Percentiles rank a stretch among this genome's conserved stretches.
phyloP scores from a whole-genome alignment of 164 flowering plant species.

The Brasenia schreberi region DNA sequence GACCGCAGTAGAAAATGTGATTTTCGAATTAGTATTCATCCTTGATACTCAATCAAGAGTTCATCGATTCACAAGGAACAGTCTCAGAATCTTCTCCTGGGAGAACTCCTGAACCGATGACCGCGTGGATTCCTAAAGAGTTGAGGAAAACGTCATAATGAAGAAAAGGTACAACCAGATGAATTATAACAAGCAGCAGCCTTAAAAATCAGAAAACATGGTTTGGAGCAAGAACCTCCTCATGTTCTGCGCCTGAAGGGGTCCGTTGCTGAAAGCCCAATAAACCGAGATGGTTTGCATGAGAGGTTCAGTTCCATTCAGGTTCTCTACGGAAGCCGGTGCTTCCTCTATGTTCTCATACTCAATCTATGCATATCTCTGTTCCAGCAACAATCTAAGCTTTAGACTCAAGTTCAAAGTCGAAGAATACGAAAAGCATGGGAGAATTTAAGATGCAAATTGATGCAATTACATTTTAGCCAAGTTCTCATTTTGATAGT shows the following conservation, averaged over 20 bases:
- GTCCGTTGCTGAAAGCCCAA: slow-evolving; percentile 57
- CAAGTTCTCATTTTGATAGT: neutral
- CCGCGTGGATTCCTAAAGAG: slow-evolving; percentile 27
- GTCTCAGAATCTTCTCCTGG: slow-evolving; percentile 20
- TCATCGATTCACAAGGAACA: neutral
- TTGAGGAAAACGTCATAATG: neutral
- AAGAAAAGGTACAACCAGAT: neutral
- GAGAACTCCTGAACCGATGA: slow-evolving; percentile 31
- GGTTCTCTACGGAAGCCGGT: slow-evolving; percentile 28
- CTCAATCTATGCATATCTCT: slow-evolving; percentile 47
- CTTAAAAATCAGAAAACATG: neutral
- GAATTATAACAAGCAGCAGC: neutral
- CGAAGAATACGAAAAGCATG: no score
- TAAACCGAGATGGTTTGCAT: slow-evolving; percentile 28
- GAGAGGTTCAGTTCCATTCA: slow-evolving; percentile 32
- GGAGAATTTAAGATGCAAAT: neutral
- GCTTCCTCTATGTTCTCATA: slow-evolving; percentile 34
- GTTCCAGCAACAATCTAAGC: neutral
- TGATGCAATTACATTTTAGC: neutral
- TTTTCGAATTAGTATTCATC: neutral
- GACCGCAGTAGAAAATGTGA: neutral
- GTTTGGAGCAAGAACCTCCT: slow-evolving; percentile 5
- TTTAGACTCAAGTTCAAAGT: neutral
- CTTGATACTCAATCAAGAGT: neutral
- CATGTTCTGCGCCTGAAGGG: slow-evolving; percentile 25